Evolutionary conservation across 2,329 filamentous ascomycete species (phyloP), one percentile per base, ranked within the genome.

Genomic region (Lachnellula cervina): DNA sequence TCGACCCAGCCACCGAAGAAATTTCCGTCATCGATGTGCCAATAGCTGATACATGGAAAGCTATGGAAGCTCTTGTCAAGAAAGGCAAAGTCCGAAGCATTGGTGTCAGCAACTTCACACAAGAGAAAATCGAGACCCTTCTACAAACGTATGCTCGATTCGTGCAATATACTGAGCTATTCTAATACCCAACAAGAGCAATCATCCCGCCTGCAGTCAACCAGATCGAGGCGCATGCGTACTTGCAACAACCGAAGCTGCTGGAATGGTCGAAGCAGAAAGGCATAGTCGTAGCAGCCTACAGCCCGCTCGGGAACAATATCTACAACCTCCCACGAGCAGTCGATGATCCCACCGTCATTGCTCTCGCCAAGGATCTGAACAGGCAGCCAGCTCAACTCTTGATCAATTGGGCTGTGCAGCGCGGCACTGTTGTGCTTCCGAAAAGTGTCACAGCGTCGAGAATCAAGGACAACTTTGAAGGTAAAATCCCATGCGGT

Each of bases 171-270:
- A 11, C 23, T 14, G n/a, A 51, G 17, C 28, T 28, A 17, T 34
- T 53, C 28, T 14, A 61, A 70, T 35, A 68, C 64, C 51, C 70
- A 68, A 76, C 77, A 52, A 68, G 54, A 0, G 78, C 79, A n/a
- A 77, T 72, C 40, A 74, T 83, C 11, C 71, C 75, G 1, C 85
- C 85, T 1, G 81, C 81, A 2, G 79, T 80, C 62, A 88, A 88
- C 71, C 85, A 88, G 71, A 82, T 88, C 60, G 85, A 88, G 68
- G 82, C 82, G 51, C 84, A 88, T 68, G 83, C 85, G 2, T 86
- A 86, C 64, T 75, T 88, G 11, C 85, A 87, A 67, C 85, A 82
- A 66, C 72, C 73, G 2, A 74, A 79, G 17, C 71, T 89, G 28
- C 69, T 85, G 7, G 72, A 77, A 14, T 83, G 79, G 70, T 83